phyloP scores from a whole-genome alignment of 2,329 filamentous ascomycete species.

The Berkeleyomyces basicola region DNA sequence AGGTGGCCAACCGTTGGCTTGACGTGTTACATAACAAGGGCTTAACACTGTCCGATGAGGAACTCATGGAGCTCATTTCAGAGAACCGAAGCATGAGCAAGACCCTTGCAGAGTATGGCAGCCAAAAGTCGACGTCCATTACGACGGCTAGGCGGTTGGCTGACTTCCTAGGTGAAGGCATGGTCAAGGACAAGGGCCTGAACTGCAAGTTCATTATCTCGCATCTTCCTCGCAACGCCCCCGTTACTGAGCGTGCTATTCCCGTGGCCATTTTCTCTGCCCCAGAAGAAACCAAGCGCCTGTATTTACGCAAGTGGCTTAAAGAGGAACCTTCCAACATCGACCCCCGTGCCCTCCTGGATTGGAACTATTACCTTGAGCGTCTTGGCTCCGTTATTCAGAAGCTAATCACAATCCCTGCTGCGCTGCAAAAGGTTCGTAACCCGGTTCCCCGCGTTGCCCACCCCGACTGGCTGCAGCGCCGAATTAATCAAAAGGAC shows the following conservation, averaged over 20 bases:
- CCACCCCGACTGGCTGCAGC: conserved; percentile 93
- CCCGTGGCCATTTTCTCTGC: conserved; percentile 96
- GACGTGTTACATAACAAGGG: conserved; percentile 87
- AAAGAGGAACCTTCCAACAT: conserved; percentile 84
- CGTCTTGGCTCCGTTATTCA: conserved; percentile 94
- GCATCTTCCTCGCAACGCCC: conserved; percentile 65
- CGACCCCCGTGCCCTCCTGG: conserved; percentile 75
- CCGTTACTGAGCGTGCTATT: conserved; percentile 85
- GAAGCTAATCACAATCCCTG: conserved; percentile 96
- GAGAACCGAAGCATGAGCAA: conserved; percentile 98
- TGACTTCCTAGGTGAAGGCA: conserved; percentile 92
- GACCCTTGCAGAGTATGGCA: conserved; percentile 87
- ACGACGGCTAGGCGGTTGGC: conserved; percentile 89
- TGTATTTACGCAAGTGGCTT: conserved; percentile 87
- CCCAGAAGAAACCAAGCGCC: conserved; percentile 70
- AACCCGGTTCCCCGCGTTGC: conserved; percentile 89
- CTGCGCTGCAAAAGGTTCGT: conserved; percentile 80
- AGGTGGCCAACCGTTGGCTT: conserved; percentile 89
- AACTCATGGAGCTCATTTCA: conserved; percentile 98
- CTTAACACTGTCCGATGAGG: conserved; percentile 80
- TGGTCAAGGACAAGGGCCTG: conserved; percentile 97
- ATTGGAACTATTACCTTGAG: conserved; percentile 96
- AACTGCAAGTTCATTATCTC: conserved; percentile 99
- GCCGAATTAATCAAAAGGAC: conserved; percentile 85
- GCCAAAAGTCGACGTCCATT: conserved; percentile 96